A percentile compares a stretch with the other conserved stretches of the same genome.
Evolutionary conservation across 768 basidiomycete species (phyloP).

Genomic region (Suillus occidentalis): DNA sequence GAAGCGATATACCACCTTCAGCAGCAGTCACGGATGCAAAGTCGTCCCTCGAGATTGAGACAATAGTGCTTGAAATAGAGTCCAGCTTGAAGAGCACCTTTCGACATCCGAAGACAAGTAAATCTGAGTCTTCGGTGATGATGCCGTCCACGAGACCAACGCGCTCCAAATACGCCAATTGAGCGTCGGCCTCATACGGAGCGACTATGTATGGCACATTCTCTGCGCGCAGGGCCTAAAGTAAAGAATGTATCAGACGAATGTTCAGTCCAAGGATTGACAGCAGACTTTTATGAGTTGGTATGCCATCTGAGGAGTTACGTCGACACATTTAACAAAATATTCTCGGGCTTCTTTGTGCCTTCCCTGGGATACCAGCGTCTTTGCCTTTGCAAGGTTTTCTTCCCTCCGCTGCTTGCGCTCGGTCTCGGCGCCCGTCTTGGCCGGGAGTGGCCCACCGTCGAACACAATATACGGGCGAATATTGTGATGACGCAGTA

Average conservation of each 20-base stretch:
- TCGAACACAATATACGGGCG: conserved; percentile 94
- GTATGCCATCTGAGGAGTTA: conserved; percentile 96
- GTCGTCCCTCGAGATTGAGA: conserved; percentile 63
- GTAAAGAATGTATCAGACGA: conserved; percentile 9
- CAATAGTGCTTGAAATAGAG: conserved; percentile 57
- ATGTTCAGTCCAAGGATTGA: not conserved
- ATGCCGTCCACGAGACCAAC: conserved; percentile 83
- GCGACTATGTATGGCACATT: conserved; percentile 85
- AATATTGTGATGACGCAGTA: conserved; percentile 82
- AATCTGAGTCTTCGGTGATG: conserved; percentile 96
- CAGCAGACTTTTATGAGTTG: conserved; percentile 84
- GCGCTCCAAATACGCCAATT: conserved; percentile 89
- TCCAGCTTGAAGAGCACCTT: conserved; percentile 95
- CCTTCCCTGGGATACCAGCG: conserved; percentile 75
- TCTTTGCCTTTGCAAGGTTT: conserved; percentile 70
- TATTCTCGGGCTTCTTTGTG: conserved; percentile 79
- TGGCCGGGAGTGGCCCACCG: conserved; percentile 93
- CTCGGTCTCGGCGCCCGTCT: conserved; percentile 84
- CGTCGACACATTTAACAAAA: conserved; percentile 90
- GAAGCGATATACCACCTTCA: conserved; percentile 66
- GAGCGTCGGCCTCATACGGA: conserved; percentile 98
- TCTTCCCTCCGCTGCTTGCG: conserved; percentile 77
- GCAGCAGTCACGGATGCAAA: conserved; percentile 59
- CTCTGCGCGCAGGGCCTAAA: conserved; percentile 83
- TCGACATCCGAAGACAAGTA: conserved; percentile 95